Evolutionary conservation across 495 filamentous ascomycete species (phyloP).

Genomic region (Hypomontagnella submonticulosa): DNA sequence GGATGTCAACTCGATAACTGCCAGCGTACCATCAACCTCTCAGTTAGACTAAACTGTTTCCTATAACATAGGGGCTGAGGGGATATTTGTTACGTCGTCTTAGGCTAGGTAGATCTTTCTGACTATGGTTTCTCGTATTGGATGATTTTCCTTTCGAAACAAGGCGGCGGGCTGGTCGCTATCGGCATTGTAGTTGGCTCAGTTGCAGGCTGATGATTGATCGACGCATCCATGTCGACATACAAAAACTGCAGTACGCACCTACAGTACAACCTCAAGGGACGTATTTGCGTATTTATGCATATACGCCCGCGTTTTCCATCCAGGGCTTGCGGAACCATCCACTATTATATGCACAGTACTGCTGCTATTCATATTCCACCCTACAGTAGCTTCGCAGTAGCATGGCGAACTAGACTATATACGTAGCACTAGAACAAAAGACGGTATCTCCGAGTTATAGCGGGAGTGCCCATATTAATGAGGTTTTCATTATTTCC

Average conservation of each 20-base stretch:
- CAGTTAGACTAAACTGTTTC: slow-evolving; percentile 3
- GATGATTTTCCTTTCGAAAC: slow-evolving; percentile 21
- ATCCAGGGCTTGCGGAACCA: slow-evolving; percentile 16
- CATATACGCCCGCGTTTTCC: slow-evolving; percentile 21
- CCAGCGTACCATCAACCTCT: not conserved
- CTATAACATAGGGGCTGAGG: slow-evolving; percentile 5
- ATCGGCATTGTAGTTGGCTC: not conserved
- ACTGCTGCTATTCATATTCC: slow-evolving; percentile 28
- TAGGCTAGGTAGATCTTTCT: slow-evolving; percentile 31
- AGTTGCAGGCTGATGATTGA: slow-evolving; percentile 28
- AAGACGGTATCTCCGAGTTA: slow-evolving; percentile 39
- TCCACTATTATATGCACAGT: slow-evolving; percentile 3
- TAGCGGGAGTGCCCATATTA: slow-evolving; percentile 26
- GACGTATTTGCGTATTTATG: slow-evolving; percentile 28
- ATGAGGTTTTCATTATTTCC: slow-evolving; percentile 40
- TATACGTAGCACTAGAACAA: slow-evolving; percentile 33
- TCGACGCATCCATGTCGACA: slow-evolving; percentile 33
- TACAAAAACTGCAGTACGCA: not conserved
- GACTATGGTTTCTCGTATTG: slow-evolving; percentile 19
- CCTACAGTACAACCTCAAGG: slow-evolving; percentile 36
- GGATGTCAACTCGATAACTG: not conserved
- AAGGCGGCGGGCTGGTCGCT: not conserved
- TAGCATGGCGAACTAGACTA: slow-evolving; percentile 30
- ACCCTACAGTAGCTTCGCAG: slow-evolving; percentile 17
- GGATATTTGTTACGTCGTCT: not conserved